Percentiles rank a stretch among this genome's conserved stretches.
Evolutionary conservation across 2,329 filamentous ascomycete species (phyloP).

Genomic region (Alternaria dauci): DNA sequence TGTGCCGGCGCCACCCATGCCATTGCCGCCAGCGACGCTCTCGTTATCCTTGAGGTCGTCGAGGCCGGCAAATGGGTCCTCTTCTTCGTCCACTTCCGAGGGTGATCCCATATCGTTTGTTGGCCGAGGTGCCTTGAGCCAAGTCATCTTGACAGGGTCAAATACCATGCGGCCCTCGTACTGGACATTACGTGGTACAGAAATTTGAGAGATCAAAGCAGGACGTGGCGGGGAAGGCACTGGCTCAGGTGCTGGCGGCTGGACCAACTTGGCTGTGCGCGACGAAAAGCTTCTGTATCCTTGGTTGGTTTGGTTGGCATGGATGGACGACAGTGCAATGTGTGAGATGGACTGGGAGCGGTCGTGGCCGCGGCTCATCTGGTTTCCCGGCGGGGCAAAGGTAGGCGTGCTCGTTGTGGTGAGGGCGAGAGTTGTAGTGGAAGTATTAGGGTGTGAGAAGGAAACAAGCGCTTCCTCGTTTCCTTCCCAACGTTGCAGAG

Average conservation of each 20-base stretch:
- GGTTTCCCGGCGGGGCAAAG: constrained; percentile 46
- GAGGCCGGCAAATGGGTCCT: constrained; percentile 94
- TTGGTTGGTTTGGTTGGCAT: constrained; percentile 22
- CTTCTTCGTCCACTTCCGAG: constrained; percentile 77
- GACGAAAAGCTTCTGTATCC: constrained; percentile 53
- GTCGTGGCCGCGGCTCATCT: constrained; percentile 43
- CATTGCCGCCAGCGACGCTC: constrained; percentile 40
- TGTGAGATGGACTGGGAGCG: constrained; percentile 52
- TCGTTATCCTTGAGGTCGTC: constrained; percentile 82
- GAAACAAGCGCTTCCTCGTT: constrained; percentile 85
- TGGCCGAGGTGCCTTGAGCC: constrained; percentile 75
- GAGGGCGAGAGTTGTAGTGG: constrained; percentile 58
- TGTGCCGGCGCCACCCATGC: constrained; percentile 28
- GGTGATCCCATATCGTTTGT: constrained; percentile 49
- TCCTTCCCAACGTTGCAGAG: constrained; percentile 89
- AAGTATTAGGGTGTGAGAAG: constrained; percentile 66
- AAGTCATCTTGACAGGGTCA: constrained; percentile 96
- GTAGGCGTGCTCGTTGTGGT: constrained; percentile 52
- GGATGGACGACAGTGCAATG: constrained; percentile 51
- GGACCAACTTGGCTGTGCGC: constrained; percentile 44
- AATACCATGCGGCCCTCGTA: constrained; percentile 99
- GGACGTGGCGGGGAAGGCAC: constrained; percentile 63
- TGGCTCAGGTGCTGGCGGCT: constrained; percentile 56
- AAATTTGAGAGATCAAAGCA: constrained; percentile 91
- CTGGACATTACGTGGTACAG: constrained; percentile 80